Conservation (phyloP, 306 rosid species). For the Fagus crenata region DNA sequence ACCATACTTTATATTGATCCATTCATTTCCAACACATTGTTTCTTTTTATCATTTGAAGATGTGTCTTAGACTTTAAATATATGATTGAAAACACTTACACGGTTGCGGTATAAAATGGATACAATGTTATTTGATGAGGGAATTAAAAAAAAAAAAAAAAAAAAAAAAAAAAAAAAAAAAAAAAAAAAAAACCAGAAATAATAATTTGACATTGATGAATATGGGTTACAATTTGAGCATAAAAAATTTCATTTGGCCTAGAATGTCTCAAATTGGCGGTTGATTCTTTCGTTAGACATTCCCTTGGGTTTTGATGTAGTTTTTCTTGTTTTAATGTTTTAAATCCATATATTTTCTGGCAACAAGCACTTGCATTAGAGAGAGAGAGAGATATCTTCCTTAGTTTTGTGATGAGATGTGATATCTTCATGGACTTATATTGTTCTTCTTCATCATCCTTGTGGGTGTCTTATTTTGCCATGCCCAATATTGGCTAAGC, state of each 20-base stretch:
- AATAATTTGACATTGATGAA: not conserved
- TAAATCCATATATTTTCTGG: not conserved
- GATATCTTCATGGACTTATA: not conserved
- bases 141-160: no score
- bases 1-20: constrained; percentile 4
- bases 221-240: not conserved
- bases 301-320: no score
- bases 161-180: no score
- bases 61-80: not conserved
- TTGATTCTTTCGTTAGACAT: no score
- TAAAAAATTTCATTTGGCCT: not conserved
- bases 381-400: not conserved
- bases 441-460: not conserved
- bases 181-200: not conserved
- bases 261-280: not conserved
- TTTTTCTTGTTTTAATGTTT: not conserved
- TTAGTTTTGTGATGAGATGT: not conserved
- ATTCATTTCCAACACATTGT: not conserved
- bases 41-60: not conserved
- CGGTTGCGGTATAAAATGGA: not conserved
- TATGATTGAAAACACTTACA: not conserved
- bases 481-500: not conserved
- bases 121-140: not conserved
- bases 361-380: not conserved
- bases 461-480: not conserved